Evolutionary conservation across 2,329 filamentous ascomycete species (phyloP), one percentile per base, ranked within the genome.

Genomic region (Monilinia laxa): DNA sequence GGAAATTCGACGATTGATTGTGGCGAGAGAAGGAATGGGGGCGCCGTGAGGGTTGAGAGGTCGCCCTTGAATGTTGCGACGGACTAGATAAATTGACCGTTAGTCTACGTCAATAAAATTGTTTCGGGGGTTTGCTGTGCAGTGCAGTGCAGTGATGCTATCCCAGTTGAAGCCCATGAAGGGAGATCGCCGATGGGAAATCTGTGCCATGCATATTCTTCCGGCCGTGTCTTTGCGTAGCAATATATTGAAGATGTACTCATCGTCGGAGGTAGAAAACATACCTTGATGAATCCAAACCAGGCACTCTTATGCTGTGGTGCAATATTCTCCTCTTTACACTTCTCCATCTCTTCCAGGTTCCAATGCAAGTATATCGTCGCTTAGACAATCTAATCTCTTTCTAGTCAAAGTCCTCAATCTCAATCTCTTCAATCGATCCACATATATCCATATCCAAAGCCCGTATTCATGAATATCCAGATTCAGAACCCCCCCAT

Each of bases 31-130:
- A 93, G 92, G 74, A 93, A 93, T n/a, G 91, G 90, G 62, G 91
- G 91, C 42, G 91, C 91, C 47, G 91, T 93, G 72, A 93, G 81
- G 69, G 89, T 91, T 54, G 90, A 89, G 66, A 93, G 85, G 77
- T 94, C 91, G 75, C 91, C 91, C 77, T 90, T 92, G 81, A 93
- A 93, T 12, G 89, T 91, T 66, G 90, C 88, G 74, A 93, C 90
- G 63, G 90, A 92, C 87, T 73, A 64, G 7, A 56, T 23, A 35
- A 16, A 63, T 57, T 0, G 11, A 18, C 16, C 2, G n/a, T 51
- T 14, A 52, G 64, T 65, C 14, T 51, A 47, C 11, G 28, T n/a
- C 18, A 23, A 57, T 16, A 23, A 18, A 18, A 28, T 14, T 18
- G 12, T 60, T n/a, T 51, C 12, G 14, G 23, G 58, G 6, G 16